Evolutionary conservation across 257 asterid species (phyloP).

Genomic region (Nicotiana knightiana): DNA sequence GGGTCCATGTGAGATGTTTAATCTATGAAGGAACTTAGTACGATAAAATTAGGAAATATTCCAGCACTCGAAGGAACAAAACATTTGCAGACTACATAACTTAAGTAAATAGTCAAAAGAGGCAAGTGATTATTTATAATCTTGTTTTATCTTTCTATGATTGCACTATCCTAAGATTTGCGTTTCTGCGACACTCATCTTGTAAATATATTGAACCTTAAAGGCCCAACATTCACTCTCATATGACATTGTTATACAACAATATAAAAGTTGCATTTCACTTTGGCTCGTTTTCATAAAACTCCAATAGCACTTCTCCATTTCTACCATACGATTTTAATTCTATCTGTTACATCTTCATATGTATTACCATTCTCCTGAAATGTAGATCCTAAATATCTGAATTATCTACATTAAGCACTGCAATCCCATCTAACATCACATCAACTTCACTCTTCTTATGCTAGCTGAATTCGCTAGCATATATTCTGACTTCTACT

Average conservation of each 20-base stretch:
- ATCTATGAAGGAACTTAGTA: neutral
- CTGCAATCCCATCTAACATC: neutral
- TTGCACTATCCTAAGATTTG: neutral
- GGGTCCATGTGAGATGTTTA: neutral
- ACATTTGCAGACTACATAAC: neutral
- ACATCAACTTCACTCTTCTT: neutral
- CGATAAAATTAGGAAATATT: neutral
- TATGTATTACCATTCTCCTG: neutral
- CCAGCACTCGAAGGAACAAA: neutral
- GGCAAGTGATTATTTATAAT: neutral
- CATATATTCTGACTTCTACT: neutral
- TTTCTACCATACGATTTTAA: neutral
- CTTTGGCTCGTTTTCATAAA: neutral
- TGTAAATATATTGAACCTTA: neutral
- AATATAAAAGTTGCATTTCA: neutral
- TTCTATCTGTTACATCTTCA: neutral
- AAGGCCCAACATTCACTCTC: neutral
- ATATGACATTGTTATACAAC: neutral
- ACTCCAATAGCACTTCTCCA: neutral
- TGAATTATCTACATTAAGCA: neutral
- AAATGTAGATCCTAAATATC: neutral
- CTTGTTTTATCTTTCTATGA: neutral
- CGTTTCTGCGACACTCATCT: neutral
- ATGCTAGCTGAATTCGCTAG: neutral
- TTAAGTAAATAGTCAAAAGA: neutral